Evolutionary conservation across 805 yeast genomes (phyloP), one percentile per base, ranked within the genome.

Genomic region (Lipomyces mesembrius): DNA sequence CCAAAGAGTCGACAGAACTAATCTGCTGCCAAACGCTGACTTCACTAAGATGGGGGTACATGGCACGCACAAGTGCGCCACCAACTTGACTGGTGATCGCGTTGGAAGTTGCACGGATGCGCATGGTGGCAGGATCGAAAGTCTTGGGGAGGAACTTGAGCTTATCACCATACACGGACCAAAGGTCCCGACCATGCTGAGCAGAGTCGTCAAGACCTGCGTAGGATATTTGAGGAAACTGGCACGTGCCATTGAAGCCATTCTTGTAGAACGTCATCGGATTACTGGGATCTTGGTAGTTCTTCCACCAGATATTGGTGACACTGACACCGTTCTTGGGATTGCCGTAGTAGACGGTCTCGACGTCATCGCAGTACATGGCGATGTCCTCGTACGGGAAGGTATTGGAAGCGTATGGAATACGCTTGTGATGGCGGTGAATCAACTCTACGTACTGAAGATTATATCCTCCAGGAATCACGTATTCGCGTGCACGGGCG

Each of bases 371-470:
- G 67, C 79, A 78, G 59, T 73, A 73, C 20, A 75, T 67, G 17
- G 72, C 72, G 52, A 75, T 57, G 25, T 72, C 72, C 64, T 75
- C 80, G 52, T 74, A 70, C 49, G 82, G 81, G 43, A 78, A 74
- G 37, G 76, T 64, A 66, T 81, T 81, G 35, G 68, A 61, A 6
- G 68, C 68, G 70, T 81, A 81, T 22, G 83, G 78, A 0, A 84
- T 79, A 66, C 84, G 76, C 65, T 79, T 80, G 67, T 81, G 84
- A 67, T 81, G 84, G 43, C 84, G 78, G 67, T 81, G 84, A 29
- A 81, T 74, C 57, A 79, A 68, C 64, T 81, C 83, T 29, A 81
- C 81, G 61, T 79, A 80, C 25, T 60, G 59, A 14, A 66, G 59
- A 49, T 51, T 57, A 67, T 61, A n/a, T 60, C 71, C 54, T 54